A percentile compares a stretch with the other conserved stretches of the same genome.
These are phyloP conservation scores for Phanerodontia chrysosporium DNA, from an alignment of 768 basidiomycete genomes.

Conservation along the genomic window DNA sequence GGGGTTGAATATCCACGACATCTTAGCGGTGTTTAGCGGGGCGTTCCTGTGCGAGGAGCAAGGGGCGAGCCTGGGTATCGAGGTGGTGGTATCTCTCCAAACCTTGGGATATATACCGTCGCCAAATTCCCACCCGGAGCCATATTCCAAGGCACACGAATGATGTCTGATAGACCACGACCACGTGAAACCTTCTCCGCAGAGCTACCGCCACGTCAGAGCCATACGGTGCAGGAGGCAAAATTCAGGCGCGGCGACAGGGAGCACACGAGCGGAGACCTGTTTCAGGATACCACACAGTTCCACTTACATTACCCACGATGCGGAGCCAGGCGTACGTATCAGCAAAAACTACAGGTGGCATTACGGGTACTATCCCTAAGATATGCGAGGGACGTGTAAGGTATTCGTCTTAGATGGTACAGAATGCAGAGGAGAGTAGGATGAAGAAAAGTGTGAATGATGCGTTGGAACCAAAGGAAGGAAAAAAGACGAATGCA, in stretches of 20 bases:
- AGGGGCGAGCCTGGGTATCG: neutral
- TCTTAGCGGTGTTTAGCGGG: slow-evolving; percentile 28
- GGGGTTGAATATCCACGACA: slow-evolving; percentile 66
- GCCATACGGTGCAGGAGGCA: neutral
- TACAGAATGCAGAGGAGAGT: slow-evolving; percentile 11
- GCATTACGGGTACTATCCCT: slow-evolving; percentile 12
- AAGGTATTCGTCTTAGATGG: slow-evolving; percentile 15
- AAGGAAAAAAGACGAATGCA: slow-evolving; percentile 3
- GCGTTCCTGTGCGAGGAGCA: neutral
- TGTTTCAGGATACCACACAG: neutral
- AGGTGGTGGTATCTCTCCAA: slow-evolving; percentile 6
- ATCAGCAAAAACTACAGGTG: slow-evolving; percentile 2
- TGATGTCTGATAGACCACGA: neutral
- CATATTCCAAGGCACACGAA: neutral
- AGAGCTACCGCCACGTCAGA: neutral
- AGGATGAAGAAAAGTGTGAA: slow-evolving; percentile 4
- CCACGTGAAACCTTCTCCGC: slow-evolving; percentile 5
- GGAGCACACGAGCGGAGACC: neutral
- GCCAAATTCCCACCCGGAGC: neutral
- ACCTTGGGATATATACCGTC: neutral
- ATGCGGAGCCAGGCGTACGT: neutral
- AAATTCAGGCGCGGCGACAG: neutral
- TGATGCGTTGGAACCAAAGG: slow-evolving; percentile 4
- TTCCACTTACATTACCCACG: neutral
- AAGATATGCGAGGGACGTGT: slow-evolving; percentile 12